A percentile compares a stretch with the other conserved stretches of the same genome.
These are phyloP conservation scores for Floccularia luteovirens DNA, from an alignment of 768 basidiomycete species.

Conservation along the genomic window DNA sequence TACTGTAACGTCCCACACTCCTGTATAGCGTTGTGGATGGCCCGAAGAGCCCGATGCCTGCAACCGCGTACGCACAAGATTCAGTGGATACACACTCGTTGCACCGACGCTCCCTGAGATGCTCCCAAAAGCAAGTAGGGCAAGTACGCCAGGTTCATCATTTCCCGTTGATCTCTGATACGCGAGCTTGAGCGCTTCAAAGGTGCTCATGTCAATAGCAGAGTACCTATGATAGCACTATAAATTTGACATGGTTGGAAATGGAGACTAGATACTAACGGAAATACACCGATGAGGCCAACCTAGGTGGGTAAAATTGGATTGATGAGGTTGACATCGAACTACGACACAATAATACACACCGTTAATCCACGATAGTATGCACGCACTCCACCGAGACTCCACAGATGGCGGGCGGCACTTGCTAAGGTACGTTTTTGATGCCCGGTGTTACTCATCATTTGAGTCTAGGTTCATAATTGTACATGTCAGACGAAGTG, in stretches of 20 bases:
- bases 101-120: conserved; percentile 92
- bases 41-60: conserved; percentile 96
- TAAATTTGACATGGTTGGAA: conserved; percentile 1
- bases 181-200: conserved; percentile 89
- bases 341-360: too few relatives aligned
- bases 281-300: conserved; percentile 94
- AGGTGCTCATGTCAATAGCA: conserved; percentile 97
- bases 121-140: conserved; percentile 85
- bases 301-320: conserved; percentile 44
- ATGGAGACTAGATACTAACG: conserved; percentile 38
- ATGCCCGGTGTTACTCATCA: conserved; percentile 82
- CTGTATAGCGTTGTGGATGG: conserved; percentile 85
- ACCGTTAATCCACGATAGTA: conserved; percentile 91
- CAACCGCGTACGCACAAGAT: conserved; percentile 87
- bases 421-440: conserved; percentile 48
- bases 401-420: conserved; percentile 72
- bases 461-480: conserved; percentile 77
- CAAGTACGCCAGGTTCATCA: conserved; percentile 86
- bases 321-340: too few relatives aligned
- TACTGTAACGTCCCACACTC: conserved; percentile 76
- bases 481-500: conserved; percentile 1
- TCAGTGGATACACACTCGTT: conserved; percentile 87
- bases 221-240: conserved; percentile 49
- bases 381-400: conserved; percentile 67
- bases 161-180: conserved; percentile 82